phyloP scores from a whole-genome alignment of 2,329 filamentous ascomycete species.

The Coniosporium tulheliwenetii region DNA sequence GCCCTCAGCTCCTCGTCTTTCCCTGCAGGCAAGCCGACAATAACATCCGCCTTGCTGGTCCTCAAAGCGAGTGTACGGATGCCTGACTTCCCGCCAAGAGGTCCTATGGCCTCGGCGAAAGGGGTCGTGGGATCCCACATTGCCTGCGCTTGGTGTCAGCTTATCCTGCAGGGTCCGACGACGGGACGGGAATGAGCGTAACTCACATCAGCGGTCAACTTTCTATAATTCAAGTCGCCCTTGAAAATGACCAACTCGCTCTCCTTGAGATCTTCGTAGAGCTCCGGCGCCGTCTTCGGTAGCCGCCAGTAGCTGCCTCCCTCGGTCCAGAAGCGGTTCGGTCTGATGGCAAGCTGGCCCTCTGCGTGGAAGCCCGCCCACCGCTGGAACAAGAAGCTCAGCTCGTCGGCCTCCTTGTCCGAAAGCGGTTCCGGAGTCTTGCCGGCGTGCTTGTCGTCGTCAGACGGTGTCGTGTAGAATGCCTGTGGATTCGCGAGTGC shows the following conservation, averaged over 20 bases:
- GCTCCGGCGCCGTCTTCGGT: conserved; percentile 47
- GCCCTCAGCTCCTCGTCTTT: conserved; percentile 66
- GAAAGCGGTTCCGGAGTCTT: conserved; percentile 47
- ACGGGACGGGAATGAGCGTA: background rate
- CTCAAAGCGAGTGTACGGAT: conserved; percentile 74
- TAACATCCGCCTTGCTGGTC: conserved; percentile 93
- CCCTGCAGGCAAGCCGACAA: conserved; percentile 71
- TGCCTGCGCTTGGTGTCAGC: conserved; percentile 30
- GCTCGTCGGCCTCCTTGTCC: conserved; percentile 48
- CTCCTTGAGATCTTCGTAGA: conserved; percentile 64
- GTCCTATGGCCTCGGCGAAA: conserved; percentile 72
- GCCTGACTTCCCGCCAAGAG: conserved; percentile 66
- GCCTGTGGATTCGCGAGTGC: conserved; percentile 53
- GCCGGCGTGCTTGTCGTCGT: conserved; percentile 42
- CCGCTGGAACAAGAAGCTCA: conserved; percentile 65
- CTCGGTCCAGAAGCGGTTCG: conserved; percentile 85
- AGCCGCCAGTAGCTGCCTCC: conserved; percentile 80
- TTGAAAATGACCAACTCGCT: conserved; percentile 92
- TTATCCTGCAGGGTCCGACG: conserved; percentile 1
- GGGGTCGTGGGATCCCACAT: conserved; percentile 78
- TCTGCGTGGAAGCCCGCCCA: conserved; percentile 71
- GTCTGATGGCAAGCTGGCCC: conserved; percentile 66
- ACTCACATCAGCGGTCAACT: conserved; percentile 75
- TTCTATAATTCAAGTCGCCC: conserved; percentile 92
- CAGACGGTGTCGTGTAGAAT: conserved; percentile 64